These are phyloP conservation scores for Sclerotinia minor DNA, from an alignment of 2,329 filamentous ascomycete species.

Conservation along the genomic window DNA sequence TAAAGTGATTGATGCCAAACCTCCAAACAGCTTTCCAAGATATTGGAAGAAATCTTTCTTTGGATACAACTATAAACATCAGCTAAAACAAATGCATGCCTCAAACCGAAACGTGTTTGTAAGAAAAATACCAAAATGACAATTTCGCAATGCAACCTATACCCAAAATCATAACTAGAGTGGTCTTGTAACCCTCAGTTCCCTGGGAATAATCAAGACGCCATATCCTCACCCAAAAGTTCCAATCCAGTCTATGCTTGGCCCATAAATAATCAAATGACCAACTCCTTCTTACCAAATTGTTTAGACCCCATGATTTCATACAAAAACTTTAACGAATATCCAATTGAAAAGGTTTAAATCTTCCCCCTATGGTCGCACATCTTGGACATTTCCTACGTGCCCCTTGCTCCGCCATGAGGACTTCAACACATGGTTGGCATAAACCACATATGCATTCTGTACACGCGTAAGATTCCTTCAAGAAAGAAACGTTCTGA, in stretches of 20 bases:
- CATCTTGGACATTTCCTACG: constrained; percentile 77
- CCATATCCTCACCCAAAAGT: constrained; percentile 10
- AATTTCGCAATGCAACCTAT: constrained; percentile 16
- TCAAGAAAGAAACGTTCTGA: constrained; percentile 71
- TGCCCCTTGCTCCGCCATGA: constrained; percentile 74
- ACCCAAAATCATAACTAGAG: constrained; percentile 21
- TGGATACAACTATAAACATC: constrained; percentile 25
- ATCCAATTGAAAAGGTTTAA: constrained; percentile 83
- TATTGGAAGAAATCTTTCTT: constrained; percentile 7
- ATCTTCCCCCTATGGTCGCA: constrained; percentile 74
- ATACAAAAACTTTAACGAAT: constrained; percentile 55
- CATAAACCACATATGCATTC: constrained; percentile 96
- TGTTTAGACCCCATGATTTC: background rate
- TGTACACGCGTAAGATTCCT: constrained; percentile 88
- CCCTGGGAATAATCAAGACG: constrained; percentile 22
- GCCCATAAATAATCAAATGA: background rate
- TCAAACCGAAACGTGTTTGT: background rate
- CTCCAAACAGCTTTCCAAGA: background rate
- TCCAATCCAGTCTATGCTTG: constrained; percentile 22
- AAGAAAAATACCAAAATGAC: background rate
- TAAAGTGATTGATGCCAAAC: background rate
- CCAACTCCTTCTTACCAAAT: constrained; percentile 19
- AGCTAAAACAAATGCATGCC: constrained; percentile 19
- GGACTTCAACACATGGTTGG: constrained; percentile 78
- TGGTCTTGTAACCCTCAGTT: constrained; percentile 11